Conservation (phyloP, 306 rosid genomes). For the Leucaena leucocephala region DNA sequence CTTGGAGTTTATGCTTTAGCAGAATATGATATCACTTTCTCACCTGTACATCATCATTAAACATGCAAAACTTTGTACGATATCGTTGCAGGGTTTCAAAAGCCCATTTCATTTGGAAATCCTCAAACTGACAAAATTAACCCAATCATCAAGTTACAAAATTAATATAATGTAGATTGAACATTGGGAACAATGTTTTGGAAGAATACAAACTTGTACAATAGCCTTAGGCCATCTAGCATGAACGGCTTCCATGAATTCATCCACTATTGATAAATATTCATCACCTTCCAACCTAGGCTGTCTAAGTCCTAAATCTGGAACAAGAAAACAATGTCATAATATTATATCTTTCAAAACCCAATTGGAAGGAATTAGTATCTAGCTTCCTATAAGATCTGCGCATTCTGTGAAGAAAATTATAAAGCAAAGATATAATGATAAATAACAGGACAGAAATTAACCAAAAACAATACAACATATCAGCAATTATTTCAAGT, state of each 20-base stretch:
- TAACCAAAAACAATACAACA: neutral
- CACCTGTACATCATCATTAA: conserved; percentile 99
- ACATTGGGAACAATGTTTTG: conserved; percentile 30
- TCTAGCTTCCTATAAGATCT: conserved; percentile 13
- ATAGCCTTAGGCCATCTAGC: conserved; percentile 99
- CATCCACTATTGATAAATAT: conserved; percentile 85
- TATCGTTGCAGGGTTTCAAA: conserved; percentile 94
- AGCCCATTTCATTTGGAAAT: conserved; percentile 99
- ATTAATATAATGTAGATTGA: conserved; percentile 31
- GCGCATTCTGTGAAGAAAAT: conserved; percentile 20
- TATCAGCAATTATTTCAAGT: conserved; percentile 4
- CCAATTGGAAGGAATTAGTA: conserved; percentile 19
- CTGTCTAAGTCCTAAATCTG: conserved; percentile 97
- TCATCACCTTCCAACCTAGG: conserved; percentile 99
- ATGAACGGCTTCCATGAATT: conserved; percentile 93
- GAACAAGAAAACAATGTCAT: conserved; percentile 54
- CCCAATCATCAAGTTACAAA: conserved; percentile 42
- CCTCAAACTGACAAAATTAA: conserved; percentile 78
- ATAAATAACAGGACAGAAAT: conserved; percentile 7
- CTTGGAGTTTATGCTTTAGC: conserved; percentile 23
- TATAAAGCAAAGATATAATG: conserved; percentile 26
- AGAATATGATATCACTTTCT: conserved; percentile 38
- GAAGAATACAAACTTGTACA: conserved; percentile 66
- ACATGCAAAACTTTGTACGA: conserved; percentile 91
- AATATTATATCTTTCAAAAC: conserved; percentile 40